Percentiles rank a stretch among this genome's conserved stretches.
Conservation (phyloP, 2,329 filamentous ascomycete species). For the Colletotrichum sojae region DNA sequence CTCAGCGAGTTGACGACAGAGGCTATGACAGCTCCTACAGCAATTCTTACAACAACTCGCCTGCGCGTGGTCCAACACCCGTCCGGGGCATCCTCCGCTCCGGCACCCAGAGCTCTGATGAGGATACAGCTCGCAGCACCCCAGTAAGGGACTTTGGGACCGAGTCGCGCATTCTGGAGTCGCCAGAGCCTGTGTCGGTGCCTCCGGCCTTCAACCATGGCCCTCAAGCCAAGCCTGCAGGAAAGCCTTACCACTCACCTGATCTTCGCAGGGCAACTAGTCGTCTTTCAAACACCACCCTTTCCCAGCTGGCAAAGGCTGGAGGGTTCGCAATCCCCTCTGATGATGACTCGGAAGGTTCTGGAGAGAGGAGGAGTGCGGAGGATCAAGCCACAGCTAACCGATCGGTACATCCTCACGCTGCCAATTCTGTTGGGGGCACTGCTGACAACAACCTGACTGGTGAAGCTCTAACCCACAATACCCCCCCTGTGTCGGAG, state of each 20-base stretch:
- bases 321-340: conserved; percentile 65
- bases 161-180: conserved; percentile 66
- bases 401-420: conserved; percentile 64
- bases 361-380: conserved; percentile 49
- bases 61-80: conserved; percentile 53
- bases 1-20: conserved; percentile 44
- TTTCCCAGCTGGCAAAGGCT: conserved; percentile 84
- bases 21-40: conserved; percentile 46
- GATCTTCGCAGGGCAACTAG: conserved; percentile 87
- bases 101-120: conserved; percentile 65
- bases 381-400: conserved; percentile 49
- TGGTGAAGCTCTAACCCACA: conserved; percentile 65
- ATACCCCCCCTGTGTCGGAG: conserved; percentile 52
- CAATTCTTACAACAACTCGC: conserved; percentile 50
- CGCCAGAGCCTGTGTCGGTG: conserved; percentile 81
- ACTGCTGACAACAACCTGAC: conserved; percentile 69
- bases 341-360: conserved; percentile 49
- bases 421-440: conserved; percentile 64
- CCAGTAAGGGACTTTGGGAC: conserved; percentile 67
- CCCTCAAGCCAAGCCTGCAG: conserved; percentile 78
- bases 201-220: conserved; percentile 87
- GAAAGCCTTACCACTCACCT: conserved; percentile 79
- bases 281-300: conserved; percentile 84
- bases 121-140: conserved; percentile 56
- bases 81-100: conserved; percentile 52